Conservation (phyloP, 306 rosid genomes). For the Corylus heterophylla region DNA sequence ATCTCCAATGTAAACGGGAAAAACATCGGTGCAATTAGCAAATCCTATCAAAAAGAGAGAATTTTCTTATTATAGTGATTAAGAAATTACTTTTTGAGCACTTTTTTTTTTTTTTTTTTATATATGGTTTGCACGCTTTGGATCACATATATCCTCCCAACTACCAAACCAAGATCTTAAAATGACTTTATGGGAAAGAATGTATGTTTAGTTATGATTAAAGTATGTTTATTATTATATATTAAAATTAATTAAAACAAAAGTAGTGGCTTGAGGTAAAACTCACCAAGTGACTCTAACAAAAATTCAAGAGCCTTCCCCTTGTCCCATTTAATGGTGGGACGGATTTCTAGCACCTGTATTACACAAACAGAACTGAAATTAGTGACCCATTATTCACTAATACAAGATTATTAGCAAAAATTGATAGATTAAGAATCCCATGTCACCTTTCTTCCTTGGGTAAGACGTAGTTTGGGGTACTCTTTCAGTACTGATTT, state of each 20-base stretch:
- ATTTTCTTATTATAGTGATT: background rate
- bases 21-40: slow-evolving; percentile 74
- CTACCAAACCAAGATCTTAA: slow-evolving; percentile 14
- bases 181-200: background rate
- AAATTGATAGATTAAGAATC: slow-evolving; percentile 8
- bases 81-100: background rate
- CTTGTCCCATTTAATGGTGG: slow-evolving; percentile 97
- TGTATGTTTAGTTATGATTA: slow-evolving; percentile 13
- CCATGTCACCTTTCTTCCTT: slow-evolving; percentile 80
- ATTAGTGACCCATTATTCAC: slow-evolving; percentile 36
- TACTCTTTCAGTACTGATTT: slow-evolving; percentile 77
- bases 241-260: background rate
- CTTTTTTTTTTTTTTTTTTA: background rate
- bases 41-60: slow-evolving; percentile 60
- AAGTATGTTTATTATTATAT: background rate
- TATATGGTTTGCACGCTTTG: background rate
- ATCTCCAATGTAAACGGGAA: slow-evolving; percentile 93
- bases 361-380: slow-evolving; percentile 16
- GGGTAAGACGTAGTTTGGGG: slow-evolving; percentile 78
- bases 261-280: background rate
- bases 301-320: slow-evolving; percentile 93
- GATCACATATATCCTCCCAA: slow-evolving; percentile 15
- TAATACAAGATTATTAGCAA: slow-evolving; percentile 7
- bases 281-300: slow-evolving; percentile 90
- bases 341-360: slow-evolving; percentile 95